Base-by-base conservation (phyloP, 441 rosid genomes). In the Erodium trifolium region DNA sequence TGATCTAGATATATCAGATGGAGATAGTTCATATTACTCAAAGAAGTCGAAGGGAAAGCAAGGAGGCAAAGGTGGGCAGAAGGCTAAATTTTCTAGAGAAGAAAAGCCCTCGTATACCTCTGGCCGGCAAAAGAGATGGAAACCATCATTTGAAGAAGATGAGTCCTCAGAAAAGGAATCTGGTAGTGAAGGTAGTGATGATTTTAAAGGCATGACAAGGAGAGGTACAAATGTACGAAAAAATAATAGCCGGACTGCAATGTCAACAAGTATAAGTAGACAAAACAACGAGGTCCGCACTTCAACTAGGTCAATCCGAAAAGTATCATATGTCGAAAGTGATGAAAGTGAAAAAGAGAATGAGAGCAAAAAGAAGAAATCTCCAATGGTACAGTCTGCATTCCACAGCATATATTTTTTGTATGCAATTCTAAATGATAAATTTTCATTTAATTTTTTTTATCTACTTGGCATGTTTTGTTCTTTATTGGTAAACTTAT, bases 251-350 rank as follows among this genome's bases (percentile, higher is more conserved):
- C 82, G 83, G 68, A 31, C 34, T 31, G 75, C 83, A 49, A 65
- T 76, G 76, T 74, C 63, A 3, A 67, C 83, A 47, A 73, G 68
- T 60, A 59, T 66, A 57, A 73, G 68, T 67, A 88, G 86, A 72
- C 87, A 86, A 73, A 80, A 80, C 78, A 87, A 71, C 69, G 98
- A 95, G 80, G 90, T 91, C 65, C 97, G 99, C 71, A 87, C 87
- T 73, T 95, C 99, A 68, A 83, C 81, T 77, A 82, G 99, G 83
- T 86, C 97, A 43, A 87, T 87, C 72, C 91, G 96, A 69, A 95
- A 92, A 85, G 98, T 95, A 43, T 95, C 99, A 27, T 95, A 95
- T 85, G 98, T 86, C 68, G 99, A 95, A 85, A 95, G 98, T 78
- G 99, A 95, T 63, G 99, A 89, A 81, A 95, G 97, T 78, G 99